phyloP scores from a whole-genome alignment of 129 eudicot species.

The Heracleum sosnowskyi region DNA sequence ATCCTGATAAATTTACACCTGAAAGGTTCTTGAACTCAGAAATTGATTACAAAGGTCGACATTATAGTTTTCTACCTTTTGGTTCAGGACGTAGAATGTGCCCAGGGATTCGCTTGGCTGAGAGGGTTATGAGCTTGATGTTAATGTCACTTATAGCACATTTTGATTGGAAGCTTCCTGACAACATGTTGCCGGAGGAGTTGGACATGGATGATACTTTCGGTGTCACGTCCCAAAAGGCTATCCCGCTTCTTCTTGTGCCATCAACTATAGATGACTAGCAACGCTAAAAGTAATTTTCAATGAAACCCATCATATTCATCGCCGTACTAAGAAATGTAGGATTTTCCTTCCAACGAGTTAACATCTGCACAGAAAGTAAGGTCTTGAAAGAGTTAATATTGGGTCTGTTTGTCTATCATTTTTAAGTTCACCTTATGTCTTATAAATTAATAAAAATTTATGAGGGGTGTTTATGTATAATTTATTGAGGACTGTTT shows the following conservation, averaged over 20 bases:
- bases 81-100: conserved; percentile 6
- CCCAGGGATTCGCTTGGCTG: not conserved
- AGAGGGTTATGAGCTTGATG: conserved; percentile 10
- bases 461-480: too few species aligned
- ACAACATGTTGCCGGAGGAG: conserved; percentile 1
- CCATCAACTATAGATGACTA: not conserved
- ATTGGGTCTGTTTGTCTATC: too few species aligned
- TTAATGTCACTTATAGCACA: not conserved
- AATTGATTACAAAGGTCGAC: conserved; percentile 3
- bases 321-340: too few species aligned
- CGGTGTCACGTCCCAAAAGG: not conserved
- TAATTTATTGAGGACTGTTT: too few species aligned
- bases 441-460: too few species aligned
- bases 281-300: too few species aligned
- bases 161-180: conserved; percentile 5
- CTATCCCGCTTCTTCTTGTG: not conserved
- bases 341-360: too few species aligned
- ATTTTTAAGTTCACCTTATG: too few species aligned
- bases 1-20: not conserved
- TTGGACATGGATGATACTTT: not conserved
- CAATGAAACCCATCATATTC: too few species aligned
- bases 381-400: too few species aligned
- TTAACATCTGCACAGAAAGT: too few species aligned
- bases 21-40: conserved; percentile 10
- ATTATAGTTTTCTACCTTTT: not conserved